Evolutionary conservation across 768 basidiomycete genomes (phyloP), one percentile per base, ranked within the genome.

Genomic region (Termitomyces sp.): DNA sequence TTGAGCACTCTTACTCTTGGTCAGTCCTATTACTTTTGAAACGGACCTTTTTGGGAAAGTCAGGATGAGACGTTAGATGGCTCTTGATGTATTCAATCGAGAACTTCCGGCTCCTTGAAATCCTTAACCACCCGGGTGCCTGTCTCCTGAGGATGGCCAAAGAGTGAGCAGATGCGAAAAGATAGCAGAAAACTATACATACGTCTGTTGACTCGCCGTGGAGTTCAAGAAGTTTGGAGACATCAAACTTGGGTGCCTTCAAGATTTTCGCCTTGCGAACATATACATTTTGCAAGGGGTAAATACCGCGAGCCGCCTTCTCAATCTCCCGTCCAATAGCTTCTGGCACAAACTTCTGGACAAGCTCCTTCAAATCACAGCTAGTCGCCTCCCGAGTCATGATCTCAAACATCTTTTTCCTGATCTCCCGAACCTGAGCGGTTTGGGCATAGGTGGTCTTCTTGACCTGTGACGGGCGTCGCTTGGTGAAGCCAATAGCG

Each of bases 321-420:
- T 99, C 97, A 65, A 99, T 99, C 83, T 99, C 97, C 66, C 95
- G 88, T 65, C 97, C 97, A 67, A 99, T 98, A 61, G 92, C 93
- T 79, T 99, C 97, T 33, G 97, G 96, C 46, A 98, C 87, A 73
- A 99, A 97, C 84, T 99, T 99, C 81, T 94, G 92, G 60, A 98
- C 94, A 66, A 94, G 74, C 82, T 95, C 93, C 87, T 98, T 98
- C 76, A 99, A 77, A 76, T 98, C 97, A 71, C 92, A 94, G 68
- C 87, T 92, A 57, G 91, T 83, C 51, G 94, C 92, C 78, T 99
- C 97, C 62, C 95, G 86, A 57, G 86, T 94, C 87, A 95, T 94
- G 73, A 96, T 94, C 80, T 95, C 97, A 67, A 98, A 93, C 97
- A 99, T 99, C 85, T 98, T 98, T 74, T 92, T 92, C 73, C 97